Base-by-base conservation (phyloP, 305 asterid genomes). In the Euphrasia arctica region DNA sequence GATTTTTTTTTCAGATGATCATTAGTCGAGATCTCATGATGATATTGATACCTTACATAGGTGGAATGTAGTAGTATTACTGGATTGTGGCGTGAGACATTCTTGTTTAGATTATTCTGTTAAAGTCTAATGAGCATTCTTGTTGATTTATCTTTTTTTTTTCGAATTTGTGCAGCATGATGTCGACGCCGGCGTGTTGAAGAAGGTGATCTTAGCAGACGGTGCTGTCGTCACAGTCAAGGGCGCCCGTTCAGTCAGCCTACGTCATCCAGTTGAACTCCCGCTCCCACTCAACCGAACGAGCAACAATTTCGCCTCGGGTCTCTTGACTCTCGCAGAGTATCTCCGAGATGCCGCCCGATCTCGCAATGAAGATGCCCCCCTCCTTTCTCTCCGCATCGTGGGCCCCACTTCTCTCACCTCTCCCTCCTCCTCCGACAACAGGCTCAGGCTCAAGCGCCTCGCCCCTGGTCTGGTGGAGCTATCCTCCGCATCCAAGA, bases 401-500 rank as follows among this genome's bases (percentile, higher is more conserved):
- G 96, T 91, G 25, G 98, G 96, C 15, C 92, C 95, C 0, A 83
- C 98, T 0, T 91, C 95, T 1, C 90, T 91, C 59, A 68, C 93
- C 13, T 79, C 96, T 45, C 96, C 95, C 29, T 75, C 85, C 57
- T 66, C 90, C 43, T 50, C 87, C 45, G 56, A 52, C 13, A 84
- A 79, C 75, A 76, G 77, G 67, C 96, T 91, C 59, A 91, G 89
- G 79, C 90, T 91, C 39, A 91, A 83, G 81, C 86, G 96, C 62
- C 94, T 91, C 7, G 96, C 98, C 13, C 98, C 98, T 15, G 98
- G 98, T 61, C 82, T 91, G 9, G 96, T 91, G 43, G 98, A 91
- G 83, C 73, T 91, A 47, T 89, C 90, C 58, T 85, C 95, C 31
- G 83, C 85, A 15, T 79, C 97, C 13, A 71, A 71, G 65, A 62